Percentiles rank a stretch among this genome's conserved stretches.
Conservation (phyloP, 371 early-diverging fungal species). For the Mortierella polycephala region DNA sequence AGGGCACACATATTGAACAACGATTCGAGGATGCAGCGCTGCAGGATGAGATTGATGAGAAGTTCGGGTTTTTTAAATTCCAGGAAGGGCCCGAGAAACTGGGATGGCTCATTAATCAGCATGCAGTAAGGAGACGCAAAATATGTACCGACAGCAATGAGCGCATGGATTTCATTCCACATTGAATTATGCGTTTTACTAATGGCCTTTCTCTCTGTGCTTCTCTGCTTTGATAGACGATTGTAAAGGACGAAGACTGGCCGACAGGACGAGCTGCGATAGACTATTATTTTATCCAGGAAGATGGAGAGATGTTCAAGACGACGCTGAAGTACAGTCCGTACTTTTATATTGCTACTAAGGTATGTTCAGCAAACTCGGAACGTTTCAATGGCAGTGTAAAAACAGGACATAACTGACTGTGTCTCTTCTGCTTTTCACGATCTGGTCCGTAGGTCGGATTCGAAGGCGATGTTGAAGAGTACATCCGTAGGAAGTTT, state of each 20-base stretch:
- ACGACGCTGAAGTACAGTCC: constrained; percentile 86
- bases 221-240: constrained; percentile 53
- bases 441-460: constrained; percentile 24
- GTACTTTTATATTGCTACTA: constrained; percentile 90
- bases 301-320: constrained; percentile 92
- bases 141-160: no score
- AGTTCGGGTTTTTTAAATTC: constrained; percentile 84
- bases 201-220: no score
- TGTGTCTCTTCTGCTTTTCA: not conserved
- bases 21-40: constrained; percentile 49
- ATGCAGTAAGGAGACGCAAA: constrained; percentile 67
- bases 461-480: constrained; percentile 83
- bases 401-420: not conserved
- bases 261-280: constrained; percentile 81
- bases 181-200: no score
- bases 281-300: constrained; percentile 93
- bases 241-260: constrained; percentile 73
- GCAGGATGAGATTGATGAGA: constrained; percentile 76
- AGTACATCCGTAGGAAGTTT: constrained; percentile 82
- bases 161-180: no score
- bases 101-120: constrained; percentile 98
- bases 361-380: constrained; percentile 56
- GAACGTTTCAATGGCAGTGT: not conserved
- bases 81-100: constrained; percentile 82
- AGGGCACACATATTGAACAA: constrained; percentile 49